A percentile compares a stretch with the other conserved stretches of the same genome.
Conservation (phyloP, 2,329 filamentous ascomycete species). For the Penicillium sp. region DNA sequence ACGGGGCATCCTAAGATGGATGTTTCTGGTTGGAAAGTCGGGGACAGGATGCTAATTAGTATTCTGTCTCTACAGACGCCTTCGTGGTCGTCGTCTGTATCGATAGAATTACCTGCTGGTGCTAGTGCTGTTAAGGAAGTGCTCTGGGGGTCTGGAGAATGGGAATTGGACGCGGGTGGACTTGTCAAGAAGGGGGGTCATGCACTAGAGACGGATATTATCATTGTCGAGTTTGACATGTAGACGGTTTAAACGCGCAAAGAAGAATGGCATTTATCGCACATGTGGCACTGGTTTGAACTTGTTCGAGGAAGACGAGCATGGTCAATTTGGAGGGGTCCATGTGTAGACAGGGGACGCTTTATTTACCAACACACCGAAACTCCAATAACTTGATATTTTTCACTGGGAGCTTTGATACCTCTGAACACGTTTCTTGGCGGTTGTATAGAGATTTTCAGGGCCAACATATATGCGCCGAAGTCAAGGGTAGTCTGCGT, state of each 20-base stretch:
- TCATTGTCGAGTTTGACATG: constrained; percentile 8
- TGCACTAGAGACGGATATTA: constrained; percentile 12
- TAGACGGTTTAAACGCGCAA: not conserved
- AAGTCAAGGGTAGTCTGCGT: too few relatives aligned
- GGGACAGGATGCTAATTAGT: constrained; percentile 37
- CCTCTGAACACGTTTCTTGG: too few relatives aligned
- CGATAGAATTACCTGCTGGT: constrained; percentile 8
- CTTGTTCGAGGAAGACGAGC: too few relatives aligned
- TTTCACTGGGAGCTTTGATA: too few relatives aligned
- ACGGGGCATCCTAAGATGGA: constrained; percentile 33
- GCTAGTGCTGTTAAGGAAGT: constrained; percentile 5
- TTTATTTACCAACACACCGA: too few relatives aligned
- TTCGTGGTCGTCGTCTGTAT: constrained; percentile 6
- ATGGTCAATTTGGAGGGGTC: too few relatives aligned
- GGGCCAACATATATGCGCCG: too few relatives aligned
- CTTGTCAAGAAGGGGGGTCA: constrained; percentile 9
- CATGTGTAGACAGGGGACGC: too few relatives aligned
- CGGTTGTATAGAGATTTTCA: too few relatives aligned
- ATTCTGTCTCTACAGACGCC: constrained; percentile 39
- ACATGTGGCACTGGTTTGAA: too few relatives aligned
- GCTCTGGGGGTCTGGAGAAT: constrained; percentile 9
- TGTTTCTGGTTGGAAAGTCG: constrained; percentile 43
- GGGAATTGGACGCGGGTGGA: constrained; percentile 2
- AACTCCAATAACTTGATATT: too few relatives aligned
- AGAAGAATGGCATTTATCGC: not conserved